Base-by-base conservation (phyloP, 371 early-diverging fungal species). In the Saksenaea oblongispora region DNA sequence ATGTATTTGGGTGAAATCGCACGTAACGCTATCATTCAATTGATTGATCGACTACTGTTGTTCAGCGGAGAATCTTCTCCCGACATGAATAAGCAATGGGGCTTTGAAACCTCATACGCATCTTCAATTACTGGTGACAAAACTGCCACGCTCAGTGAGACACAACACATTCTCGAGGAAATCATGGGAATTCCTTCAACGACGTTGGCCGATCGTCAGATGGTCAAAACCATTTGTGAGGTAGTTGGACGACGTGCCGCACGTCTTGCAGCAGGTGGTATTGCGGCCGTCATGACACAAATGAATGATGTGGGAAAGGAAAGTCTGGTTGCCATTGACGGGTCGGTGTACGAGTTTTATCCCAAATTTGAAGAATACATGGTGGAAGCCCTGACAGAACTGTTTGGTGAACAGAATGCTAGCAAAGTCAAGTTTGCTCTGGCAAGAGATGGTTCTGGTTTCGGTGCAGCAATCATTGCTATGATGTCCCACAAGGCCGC, bases 1-100 rank as follows among this genome's bases (percentile, higher is more conserved):
- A 87, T 95, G 81, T 98, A 97, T 69, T 77, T 98, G 1, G 98
- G 97, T 57, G 97, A 98, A 72, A 88, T 98, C 51, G 84, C 85
- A 0, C 91, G 97, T 17, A 82, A 88, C 59, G 83, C 90, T 51
- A 65, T 92, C 31, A 66, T 94, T 27, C 85, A 95, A 61, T 82
- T 96, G 26, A 78, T 91, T 54, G 91, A 91, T 66, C 87, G 88
- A 57, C 88, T 90, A 36, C 74, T 92, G 24, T 66, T 98, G 17
- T 98, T 96, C 69, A 65, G 76, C 27, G 92, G 91, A 39, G 72
- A 80, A 51, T 85, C 86, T 37, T 89, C 92, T 0, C 59, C 78
- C 24, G 84, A 84, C 18, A 65, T 96, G 34, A 88, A 89, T 69
- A 84, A 78, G 39, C 87, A 84, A 11, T 92, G 91, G 73, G 72